Evolutionary conservation across 176 grass and related monocot species (phyloP).

Genomic region (Poa pratensis): DNA sequence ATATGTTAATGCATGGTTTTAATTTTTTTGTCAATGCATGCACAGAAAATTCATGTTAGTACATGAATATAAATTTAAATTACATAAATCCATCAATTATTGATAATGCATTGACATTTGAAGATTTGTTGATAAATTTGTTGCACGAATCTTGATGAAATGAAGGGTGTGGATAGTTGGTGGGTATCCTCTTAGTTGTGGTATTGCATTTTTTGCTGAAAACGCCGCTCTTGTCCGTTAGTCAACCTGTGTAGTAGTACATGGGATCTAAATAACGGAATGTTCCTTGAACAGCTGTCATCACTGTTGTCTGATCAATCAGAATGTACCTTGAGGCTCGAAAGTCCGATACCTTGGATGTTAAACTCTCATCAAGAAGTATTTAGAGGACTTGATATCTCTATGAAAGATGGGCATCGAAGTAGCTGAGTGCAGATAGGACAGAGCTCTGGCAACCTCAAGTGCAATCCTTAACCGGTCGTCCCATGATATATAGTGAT

Average conservation of each 20-base stretch:
- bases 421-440: constrained; percentile 57
- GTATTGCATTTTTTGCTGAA: too few species aligned
- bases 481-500: constrained; percentile 46
- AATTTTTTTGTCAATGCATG: too few species aligned
- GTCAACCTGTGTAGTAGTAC: constrained; percentile 51
- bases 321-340: constrained; percentile 59
- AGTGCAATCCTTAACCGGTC: constrained; percentile 47
- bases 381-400: constrained; percentile 66
- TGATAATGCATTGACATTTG: too few species aligned
- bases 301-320: constrained; percentile 42
- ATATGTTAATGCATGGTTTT: too few species aligned
- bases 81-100: too few species aligned
- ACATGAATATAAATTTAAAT: too few species aligned
- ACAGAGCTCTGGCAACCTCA: constrained; percentile 46
- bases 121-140: too few species aligned
- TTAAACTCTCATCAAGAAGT: constrained; percentile 56
- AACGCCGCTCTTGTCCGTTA: constrained; percentile 58
- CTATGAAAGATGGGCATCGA: constrained; percentile 54
- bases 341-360: constrained; percentile 60
- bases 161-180: too few species aligned
- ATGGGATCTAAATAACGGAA: constrained; percentile 60
- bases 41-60: too few species aligned
- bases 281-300: constrained; percentile 55
- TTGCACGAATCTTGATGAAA: too few species aligned
- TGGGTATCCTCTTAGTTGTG: too few species aligned